Evolutionary conservation across 192 early-diverging fungal species (phyloP).

Genomic region (Radiomyces spectabilis): DNA sequence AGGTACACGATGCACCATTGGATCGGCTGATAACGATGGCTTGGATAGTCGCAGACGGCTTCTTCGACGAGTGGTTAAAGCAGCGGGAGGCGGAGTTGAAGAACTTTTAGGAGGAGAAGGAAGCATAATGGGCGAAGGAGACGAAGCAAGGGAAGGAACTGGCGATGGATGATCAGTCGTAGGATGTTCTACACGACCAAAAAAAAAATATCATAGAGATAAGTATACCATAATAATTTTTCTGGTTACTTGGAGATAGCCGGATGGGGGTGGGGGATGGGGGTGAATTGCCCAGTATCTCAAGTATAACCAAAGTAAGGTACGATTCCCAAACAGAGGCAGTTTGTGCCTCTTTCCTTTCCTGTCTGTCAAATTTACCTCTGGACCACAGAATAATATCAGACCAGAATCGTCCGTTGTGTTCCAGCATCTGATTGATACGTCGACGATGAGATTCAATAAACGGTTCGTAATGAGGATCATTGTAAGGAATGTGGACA

Average conservation of each 20-base stretch:
- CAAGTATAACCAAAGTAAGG: neutral
- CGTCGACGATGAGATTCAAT: constrained; percentile 19
- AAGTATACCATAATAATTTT: no score
- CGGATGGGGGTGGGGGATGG: no score
- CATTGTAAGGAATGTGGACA: constrained; percentile 18
- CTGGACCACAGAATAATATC: constrained; percentile 16
- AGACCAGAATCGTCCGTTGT: constrained; percentile 25
- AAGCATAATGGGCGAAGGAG: neutral
- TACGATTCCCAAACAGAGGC: neutral
- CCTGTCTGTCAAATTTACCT: constrained; percentile 5
- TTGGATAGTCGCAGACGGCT: no score
- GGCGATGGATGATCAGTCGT: neutral
- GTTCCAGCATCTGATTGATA: constrained; percentile 25
- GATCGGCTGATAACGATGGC: no score
- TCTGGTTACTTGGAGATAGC: no score
- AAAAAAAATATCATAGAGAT: no score
- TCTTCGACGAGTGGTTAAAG: no score
- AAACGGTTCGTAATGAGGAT: constrained; percentile 18
- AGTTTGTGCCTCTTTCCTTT: neutral
- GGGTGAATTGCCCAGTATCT: no score
- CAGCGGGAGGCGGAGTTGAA: no score
- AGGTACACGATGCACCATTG: neutral
- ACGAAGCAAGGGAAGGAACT: constrained; percentile 15
- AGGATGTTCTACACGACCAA: neutral
- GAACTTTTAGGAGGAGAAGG: constrained; percentile 5